Conservation (phyloP, 805 yeast genomes). For the Ogataea glucozyma region DNA sequence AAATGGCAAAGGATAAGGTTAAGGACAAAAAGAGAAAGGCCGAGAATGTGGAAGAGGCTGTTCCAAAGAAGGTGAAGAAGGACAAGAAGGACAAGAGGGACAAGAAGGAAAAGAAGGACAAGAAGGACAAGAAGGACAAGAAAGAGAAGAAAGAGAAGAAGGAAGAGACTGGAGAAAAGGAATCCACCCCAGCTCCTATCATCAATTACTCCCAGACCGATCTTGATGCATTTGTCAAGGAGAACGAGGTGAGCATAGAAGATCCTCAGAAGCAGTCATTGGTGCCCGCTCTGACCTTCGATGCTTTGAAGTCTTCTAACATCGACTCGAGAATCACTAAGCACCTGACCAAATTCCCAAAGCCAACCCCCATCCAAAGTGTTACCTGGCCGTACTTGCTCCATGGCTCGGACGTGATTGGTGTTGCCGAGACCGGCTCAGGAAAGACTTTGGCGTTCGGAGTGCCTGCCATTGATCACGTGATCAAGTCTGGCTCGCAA, state of each 20-base stretch:
- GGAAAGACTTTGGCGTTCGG: conserved; percentile 98
- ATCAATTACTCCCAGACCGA: conserved; percentile 49
- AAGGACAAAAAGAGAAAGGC: conserved; percentile 32
- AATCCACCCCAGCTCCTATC: conserved; percentile 4
- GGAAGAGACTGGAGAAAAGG: conserved; percentile 31
- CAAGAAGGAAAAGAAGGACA: conserved; percentile 34
- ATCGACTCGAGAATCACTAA: conserved; percentile 56
- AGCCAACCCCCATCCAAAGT: conserved; percentile 95
- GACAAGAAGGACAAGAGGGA: conserved; percentile 29
- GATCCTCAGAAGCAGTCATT: conserved; percentile 56
- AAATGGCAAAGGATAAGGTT: conserved; percentile 29
- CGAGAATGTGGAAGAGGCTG: conserved; percentile 26
- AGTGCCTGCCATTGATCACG: conserved; percentile 87
- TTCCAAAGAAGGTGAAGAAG: conserved; percentile 31
- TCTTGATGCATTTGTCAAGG: conserved; percentile 59
- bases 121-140: conserved; percentile 41
- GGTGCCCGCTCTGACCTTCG: conserved; percentile 71
- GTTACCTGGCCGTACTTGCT: conserved; percentile 91
- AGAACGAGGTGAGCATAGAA: conserved; percentile 78
- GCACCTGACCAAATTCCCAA: conserved; percentile 71
- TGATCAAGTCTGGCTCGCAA: conserved; percentile 44
- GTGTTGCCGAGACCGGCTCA: conserved; percentile 98
- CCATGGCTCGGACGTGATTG: conserved; percentile 80
- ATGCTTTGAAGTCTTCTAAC: conserved; percentile 46
- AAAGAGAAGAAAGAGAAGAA: conserved; percentile 41